Evolutionary conservation across 1,284 basidiomycete genomes (phyloP).

Genomic region (Moesziomyces aphidis): DNA sequence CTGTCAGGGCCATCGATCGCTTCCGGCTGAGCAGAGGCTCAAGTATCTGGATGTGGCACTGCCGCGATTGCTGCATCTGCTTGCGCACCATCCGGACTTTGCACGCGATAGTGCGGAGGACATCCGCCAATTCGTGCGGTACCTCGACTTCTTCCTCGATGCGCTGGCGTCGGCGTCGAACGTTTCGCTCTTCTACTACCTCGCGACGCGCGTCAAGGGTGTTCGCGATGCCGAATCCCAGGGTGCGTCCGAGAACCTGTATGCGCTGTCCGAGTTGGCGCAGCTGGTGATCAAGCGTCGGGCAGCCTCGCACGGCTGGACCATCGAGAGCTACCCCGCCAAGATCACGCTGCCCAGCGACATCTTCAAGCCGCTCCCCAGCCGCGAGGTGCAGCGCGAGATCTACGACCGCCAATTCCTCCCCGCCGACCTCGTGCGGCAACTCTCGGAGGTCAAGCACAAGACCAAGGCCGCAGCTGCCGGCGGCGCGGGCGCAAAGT

Average conservation of each 20-base stretch:
- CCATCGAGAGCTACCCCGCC: slow-evolving; percentile 81
- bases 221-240: slow-evolving; percentile 75
- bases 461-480: slow-evolving; percentile 11
- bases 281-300: slow-evolving; percentile 83
- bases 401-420: slow-evolving; percentile 45
- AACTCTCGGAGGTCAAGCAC: slow-evolving; percentile 24
- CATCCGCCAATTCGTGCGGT: slow-evolving; percentile 71
- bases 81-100: slow-evolving; percentile 96
- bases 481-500: slow-evolving; percentile 8
- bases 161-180: slow-evolving; percentile 81
- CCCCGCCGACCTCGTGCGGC: slow-evolving; percentile 19
- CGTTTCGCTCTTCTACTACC: slow-evolving; percentile 81
- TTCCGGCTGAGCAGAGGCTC: slow-evolving; percentile 36
- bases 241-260: slow-evolving; percentile 75
- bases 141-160: slow-evolving; percentile 88
- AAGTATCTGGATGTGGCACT: slow-evolving; percentile 79
- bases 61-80: slow-evolving; percentile 83
- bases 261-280: slow-evolving; percentile 87
- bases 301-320: slow-evolving; percentile 79
- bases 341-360: slow-evolving; percentile 83
- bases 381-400: slow-evolving; percentile 46
- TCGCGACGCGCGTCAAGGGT: slow-evolving; percentile 86
- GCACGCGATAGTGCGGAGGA: slow-evolving; percentile 78
- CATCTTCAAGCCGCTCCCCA: slow-evolving; percentile 73
- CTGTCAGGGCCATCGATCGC: slow-evolving; percentile 10